Conservation (phyloP, 2,329 filamentous ascomycete genomes). For the Phaeosphaeria sp. region DNA sequence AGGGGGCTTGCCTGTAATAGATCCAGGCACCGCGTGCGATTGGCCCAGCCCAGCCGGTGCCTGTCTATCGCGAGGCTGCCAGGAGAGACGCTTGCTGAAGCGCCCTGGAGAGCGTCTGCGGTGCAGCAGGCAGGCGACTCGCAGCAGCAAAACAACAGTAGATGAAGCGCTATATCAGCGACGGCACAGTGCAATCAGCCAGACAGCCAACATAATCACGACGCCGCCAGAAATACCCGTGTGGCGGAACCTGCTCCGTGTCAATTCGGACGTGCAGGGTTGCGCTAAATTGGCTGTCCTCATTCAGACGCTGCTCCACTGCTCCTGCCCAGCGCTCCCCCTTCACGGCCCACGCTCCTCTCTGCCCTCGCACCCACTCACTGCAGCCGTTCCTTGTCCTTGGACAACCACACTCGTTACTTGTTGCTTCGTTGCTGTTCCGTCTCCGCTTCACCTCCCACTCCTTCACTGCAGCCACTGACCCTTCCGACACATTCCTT, state of each 20-base stretch:
- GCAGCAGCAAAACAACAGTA: background rate
- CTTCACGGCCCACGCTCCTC: conserved; percentile 7
- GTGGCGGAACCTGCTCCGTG: conserved; percentile 3
- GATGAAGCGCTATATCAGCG: background rate
- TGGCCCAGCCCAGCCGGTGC: background rate
- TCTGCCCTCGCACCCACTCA: conserved; percentile 14
- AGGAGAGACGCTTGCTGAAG: background rate
- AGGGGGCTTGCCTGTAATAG: background rate
- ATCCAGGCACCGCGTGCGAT: conserved; percentile 2
- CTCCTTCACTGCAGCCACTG: conserved; percentile 11
- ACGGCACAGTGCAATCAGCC: background rate
- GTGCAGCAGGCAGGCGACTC: background rate
- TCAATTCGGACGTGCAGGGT: background rate
- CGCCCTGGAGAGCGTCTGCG: background rate
- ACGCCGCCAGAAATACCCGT: background rate
- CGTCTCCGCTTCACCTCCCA: conserved; percentile 6
- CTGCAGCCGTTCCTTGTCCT: conserved; percentile 31
- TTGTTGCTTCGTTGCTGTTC: conserved; percentile 35
- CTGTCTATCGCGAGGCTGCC: background rate
- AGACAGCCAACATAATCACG: background rate
- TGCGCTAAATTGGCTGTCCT: conserved; percentile 8
- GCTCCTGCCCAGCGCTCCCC: conserved; percentile 1
- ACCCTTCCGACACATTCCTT: conserved; percentile 35
- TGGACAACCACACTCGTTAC: conserved; percentile 37
- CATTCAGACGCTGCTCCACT: conserved; percentile 3